Evolutionary conservation across 495 filamentous ascomycete genomes (phyloP).

Genomic region (Usnea hakonensis): DNA sequence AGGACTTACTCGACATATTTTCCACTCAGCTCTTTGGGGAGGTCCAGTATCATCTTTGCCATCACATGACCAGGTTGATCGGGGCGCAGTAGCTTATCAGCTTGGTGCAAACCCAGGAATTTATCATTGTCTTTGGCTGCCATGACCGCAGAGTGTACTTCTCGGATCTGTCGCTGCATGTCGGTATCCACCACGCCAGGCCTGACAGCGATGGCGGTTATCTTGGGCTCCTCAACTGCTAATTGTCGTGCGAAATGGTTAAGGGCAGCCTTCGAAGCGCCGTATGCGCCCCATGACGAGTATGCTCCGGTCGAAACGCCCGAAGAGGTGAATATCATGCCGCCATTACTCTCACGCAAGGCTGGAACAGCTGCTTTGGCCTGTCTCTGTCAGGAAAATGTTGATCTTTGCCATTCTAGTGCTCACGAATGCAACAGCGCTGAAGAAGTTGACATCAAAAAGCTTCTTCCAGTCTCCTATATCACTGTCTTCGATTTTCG

Average conservation of each 20-base stretch:
- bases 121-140: conserved; percentile 54
- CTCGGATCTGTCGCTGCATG: conserved; percentile 81
- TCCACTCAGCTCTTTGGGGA: conserved; percentile 60
- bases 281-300: conserved; percentile 71
- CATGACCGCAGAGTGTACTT: conserved; percentile 59
- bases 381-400: conserved; percentile 36
- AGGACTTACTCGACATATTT: conserved; percentile 60
- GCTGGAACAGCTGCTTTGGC: conserved; percentile 64
- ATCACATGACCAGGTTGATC: conserved; percentile 84
- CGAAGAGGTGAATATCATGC: conserved; percentile 66
- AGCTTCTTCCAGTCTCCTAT: conserved; percentile 64
- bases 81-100: conserved; percentile 64
- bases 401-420: not conserved
- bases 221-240: conserved; percentile 68
- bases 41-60: conserved; percentile 61
- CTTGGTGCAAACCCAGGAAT: conserved; percentile 59
- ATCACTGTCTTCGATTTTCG: conserved; percentile 54
- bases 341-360: conserved; percentile 60
- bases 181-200: conserved; percentile 88
- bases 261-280: conserved; percentile 78
- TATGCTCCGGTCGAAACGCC: conserved; percentile 65
- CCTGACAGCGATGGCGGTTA: conserved; percentile 62
- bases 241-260: conserved; percentile 72
- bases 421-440: conserved; percentile 67
- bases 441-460: conserved; percentile 81